Evolutionary conservation across 345 rosid genomes (phyloP), one percentile per base, ranked within the genome.

Genomic region (Salix udensis): DNA sequence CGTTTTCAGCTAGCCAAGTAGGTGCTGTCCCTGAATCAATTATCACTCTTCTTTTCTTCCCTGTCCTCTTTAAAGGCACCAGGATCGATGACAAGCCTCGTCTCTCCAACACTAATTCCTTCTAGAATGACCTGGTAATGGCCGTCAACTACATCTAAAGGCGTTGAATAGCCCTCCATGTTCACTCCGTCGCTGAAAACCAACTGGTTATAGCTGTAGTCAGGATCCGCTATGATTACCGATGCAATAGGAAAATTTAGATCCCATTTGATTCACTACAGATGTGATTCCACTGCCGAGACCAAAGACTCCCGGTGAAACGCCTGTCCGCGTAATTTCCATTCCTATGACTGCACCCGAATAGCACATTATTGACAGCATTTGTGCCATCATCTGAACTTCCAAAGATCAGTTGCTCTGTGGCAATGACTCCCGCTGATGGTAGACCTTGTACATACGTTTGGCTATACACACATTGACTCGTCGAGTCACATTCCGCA

Each of bases 161-260:
- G 88, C 4, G 93, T 91, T 13, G 85, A 81, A 15, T 77, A 85
- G 3, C 93, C 93, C 64, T 89, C 87, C 2, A 87, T 66, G 14
- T 72, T 81, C 0, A 86, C 88, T 9, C 76, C 83, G 5, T 84
- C 76, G 0, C 96, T 92, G 0, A 91, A 71, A 60, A 87, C 80
- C 74, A 89, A 71, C 36, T 80, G 87, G 53, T 84, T 88, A 58
- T 68, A 87, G 21, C 52, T 24, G 44, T 85, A 88, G 67, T 68
- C n/a, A 28, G 84, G 86, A 68, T 89, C 88, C 23, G 46, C 44
- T 67, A 84, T 31, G n/a, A 36, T 79, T 84, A 12, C 91, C 88
- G 0, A 88, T 74, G 81, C 93, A 91, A 68, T 88, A 91, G 2
- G 92, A 91, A 74, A 89, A 88, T 31, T 75, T 84, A 14, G 85